Conservation (phyloP, 2,329 filamentous ascomycete genomes). For the Peltaster fructicola region DNA sequence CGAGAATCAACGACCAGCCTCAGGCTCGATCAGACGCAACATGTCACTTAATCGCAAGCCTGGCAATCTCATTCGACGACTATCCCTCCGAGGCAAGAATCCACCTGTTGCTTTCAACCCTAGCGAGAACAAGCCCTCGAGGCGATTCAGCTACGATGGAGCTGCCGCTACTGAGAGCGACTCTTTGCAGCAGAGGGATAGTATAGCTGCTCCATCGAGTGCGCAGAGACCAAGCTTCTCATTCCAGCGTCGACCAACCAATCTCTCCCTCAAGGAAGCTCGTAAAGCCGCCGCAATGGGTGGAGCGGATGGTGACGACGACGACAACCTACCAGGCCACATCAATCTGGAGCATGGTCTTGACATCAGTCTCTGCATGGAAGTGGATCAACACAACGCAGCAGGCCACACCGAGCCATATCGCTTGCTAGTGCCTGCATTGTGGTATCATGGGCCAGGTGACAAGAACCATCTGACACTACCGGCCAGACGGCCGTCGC, state of each 20-base stretch:
- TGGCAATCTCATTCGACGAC: conserved; percentile 26
- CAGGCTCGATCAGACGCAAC: conserved; percentile 17
- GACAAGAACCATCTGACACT: conserved; percentile 15
- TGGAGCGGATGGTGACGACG: conserved; percentile 40
- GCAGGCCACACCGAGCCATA: conserved; percentile 79
- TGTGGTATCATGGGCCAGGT: conserved; percentile 31
- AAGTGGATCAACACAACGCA: conserved; percentile 72
- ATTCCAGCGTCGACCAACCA: conserved; percentile 28
- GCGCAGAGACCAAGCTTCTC: conserved; percentile 5
- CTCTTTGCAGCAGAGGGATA: too few relatives aligned
- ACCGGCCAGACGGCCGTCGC: conserved; percentile 8
- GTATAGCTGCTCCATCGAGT: conserved; percentile 1
- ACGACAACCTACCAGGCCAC: conserved; percentile 34
- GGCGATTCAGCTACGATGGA: conserved; percentile 3
- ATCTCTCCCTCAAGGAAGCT: conserved; percentile 23
- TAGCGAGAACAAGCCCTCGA: neutral
- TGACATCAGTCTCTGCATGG: conserved; percentile 76
- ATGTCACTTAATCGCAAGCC: conserved; percentile 13
- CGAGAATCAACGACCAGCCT: conserved; percentile 12
- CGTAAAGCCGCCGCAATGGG: conserved; percentile 16
- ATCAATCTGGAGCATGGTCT: conserved; percentile 69
- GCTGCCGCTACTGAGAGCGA: neutral
- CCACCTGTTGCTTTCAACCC: conserved; percentile 3
- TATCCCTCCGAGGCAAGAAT: conserved; percentile 15
- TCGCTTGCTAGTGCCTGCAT: conserved; percentile 62